phyloP scores from a whole-genome alignment of 2,329 filamentous ascomycete species.

The Clathrospora elynae region DNA sequence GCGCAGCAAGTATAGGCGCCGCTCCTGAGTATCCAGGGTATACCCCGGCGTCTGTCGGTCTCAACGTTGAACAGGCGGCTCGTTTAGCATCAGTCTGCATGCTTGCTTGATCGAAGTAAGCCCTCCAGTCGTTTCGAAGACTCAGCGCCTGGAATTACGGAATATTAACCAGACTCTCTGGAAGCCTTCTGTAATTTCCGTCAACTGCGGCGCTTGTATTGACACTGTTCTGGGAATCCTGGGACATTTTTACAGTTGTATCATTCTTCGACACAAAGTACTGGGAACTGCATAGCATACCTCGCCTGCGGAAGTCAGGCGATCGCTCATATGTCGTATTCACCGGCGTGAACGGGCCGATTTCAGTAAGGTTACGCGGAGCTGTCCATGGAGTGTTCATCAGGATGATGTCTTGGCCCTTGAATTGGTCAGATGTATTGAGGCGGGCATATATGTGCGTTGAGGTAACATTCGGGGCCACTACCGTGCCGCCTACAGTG shows the following conservation, averaged over 20 bases:
- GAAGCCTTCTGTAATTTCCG: too few relatives aligned
- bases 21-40: conserved; percentile 13
- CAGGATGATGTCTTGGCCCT: conserved; percentile 21
- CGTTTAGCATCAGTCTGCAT: conserved; percentile 1
- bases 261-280: conserved; percentile 1
- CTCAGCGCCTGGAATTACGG: conserved; percentile 1
- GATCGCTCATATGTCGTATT: conserved; percentile 20
- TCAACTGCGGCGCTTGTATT: too few relatives aligned
- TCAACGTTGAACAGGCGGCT: neutral
- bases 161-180: neutral
- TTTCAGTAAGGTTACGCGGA: neutral
- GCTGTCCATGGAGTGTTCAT: conserved; percentile 25
- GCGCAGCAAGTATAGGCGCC: conserved; percentile 16
- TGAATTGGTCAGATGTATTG: conserved; percentile 20
- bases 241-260: neutral
- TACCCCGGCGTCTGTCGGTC: neutral
- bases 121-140: conserved; percentile 6
- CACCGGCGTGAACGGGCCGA: neutral
- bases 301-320: conserved; percentile 20
- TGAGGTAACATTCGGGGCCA: conserved; percentile 5
- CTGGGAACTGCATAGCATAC: conserved; percentile 11
- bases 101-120: conserved; percentile 5
- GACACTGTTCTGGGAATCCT: neutral
- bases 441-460: conserved; percentile 15
- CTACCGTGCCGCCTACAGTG: neutral